These are phyloP conservation scores for Fraxinus anomala DNA, from an alignment of 257 asterid species.

Conservation along the genomic window DNA sequence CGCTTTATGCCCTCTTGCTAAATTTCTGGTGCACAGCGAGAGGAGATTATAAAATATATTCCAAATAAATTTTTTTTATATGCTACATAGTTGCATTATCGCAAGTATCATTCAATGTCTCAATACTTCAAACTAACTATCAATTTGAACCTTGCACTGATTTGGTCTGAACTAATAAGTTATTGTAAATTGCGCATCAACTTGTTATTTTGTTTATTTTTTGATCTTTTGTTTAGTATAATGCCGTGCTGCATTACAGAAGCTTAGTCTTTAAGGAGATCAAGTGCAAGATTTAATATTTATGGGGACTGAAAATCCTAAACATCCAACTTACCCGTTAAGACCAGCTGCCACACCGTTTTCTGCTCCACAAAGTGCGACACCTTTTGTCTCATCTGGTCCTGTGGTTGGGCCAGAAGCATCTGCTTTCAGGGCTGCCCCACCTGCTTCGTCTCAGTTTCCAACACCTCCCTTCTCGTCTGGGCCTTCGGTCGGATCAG, in stretches of 20 bases:
- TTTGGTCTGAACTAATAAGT: not conserved
- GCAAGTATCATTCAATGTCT: no score
- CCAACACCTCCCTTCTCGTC: constrained; percentile 44
- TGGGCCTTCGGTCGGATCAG: constrained; percentile 53
- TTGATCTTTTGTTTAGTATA: constrained; percentile 13
- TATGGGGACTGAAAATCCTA: constrained; percentile 77
- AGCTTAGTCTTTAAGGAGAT: constrained; percentile 36
- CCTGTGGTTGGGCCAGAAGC: constrained; percentile 52
- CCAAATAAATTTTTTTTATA: no score
- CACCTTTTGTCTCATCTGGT: constrained; percentile 60
- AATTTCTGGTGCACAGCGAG: not conserved
- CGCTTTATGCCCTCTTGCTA: not conserved
- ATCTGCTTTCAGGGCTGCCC: constrained; percentile 45
- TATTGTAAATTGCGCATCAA: not conserved
- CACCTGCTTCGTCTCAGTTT: constrained; percentile 39
- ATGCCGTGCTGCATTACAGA: constrained; percentile 37
- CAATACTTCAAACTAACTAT: not conserved
- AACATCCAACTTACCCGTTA: constrained; percentile 51
- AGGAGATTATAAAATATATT: not conserved
- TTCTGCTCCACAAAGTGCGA: constrained; percentile 49
- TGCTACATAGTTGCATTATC: not conserved
- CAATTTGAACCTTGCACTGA: constrained; percentile 1
- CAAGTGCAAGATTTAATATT: constrained; percentile 29
- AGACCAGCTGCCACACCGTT: constrained; percentile 59
- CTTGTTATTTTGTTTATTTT: not conserved